Evolutionary conservation across 352 stramenopile species (phyloP), one percentile per base, ranked within the genome.

Genomic region (Globisporangium polare): DNA sequence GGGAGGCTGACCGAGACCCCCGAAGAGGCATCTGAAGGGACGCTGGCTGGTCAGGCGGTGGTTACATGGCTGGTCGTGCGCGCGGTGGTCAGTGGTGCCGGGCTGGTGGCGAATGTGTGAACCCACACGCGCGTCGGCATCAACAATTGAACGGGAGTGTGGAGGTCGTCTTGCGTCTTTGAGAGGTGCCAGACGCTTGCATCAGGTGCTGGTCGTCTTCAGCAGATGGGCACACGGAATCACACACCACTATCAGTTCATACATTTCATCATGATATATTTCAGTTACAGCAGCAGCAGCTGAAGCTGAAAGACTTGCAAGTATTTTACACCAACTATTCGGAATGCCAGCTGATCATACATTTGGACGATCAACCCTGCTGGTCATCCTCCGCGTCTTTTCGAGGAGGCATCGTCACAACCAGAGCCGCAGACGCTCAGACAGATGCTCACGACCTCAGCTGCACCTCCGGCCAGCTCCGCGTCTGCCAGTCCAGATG

Each of bases 351-450:
- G 20, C 13, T 29, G n/a, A 58, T 17, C 46, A 53, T 35, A 35
- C 7, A 53, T 4, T 20, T 5, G n/a, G 6, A 43, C 37, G 24
- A 12, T 53, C 6, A 0, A 22, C 10, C 46, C 26, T 43, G 35
- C 33, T 47, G 35, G 52, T 35, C 52, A 45, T 49, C 52, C 52
- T 58, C 33, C 7, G 24, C 3, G 15, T 46, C 52, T 58, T 46
- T 46, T 58, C 52, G 31, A 20, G 33, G 18, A 5, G 33, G 12
- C 52, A 58, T 18, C 20, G 35, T 17, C 46, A 37, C 46, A 53
- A 12, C 24, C 26, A 27, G 6, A 53, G 22, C 24, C 13, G 5
- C 46, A 53, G 15, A 53, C 9, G 8, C 9, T 17, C 33, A 12
- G 33, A 39, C 33, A 39, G 33, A 39, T 39, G 33, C 33, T 15